phyloP scores from a whole-genome alignment of 1,284 basidiomycete genomes.

The Ustilago cynodontis region DNA sequence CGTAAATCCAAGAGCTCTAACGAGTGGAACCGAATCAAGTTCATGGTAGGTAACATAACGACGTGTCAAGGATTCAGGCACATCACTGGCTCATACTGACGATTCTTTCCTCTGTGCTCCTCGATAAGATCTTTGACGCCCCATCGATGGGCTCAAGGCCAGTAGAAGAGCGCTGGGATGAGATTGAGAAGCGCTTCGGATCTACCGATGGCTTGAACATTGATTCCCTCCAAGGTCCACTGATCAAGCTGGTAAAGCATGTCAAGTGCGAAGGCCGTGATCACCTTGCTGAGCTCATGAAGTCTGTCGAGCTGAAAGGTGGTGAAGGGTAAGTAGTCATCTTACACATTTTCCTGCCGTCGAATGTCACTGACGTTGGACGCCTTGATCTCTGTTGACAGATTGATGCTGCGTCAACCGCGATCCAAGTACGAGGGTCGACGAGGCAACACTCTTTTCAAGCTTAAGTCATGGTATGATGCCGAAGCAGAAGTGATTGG shows the following conservation, averaged over 20 bases:
- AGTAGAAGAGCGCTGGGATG: constrained; percentile 75
- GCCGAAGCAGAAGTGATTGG: constrained; percentile 78
- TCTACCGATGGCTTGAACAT: constrained; percentile 62
- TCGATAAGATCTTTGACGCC: constrained; percentile 76
- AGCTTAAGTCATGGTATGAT: constrained; percentile 79
- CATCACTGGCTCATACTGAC: not conserved
- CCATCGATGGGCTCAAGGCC: constrained; percentile 74
- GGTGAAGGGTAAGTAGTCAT: constrained; percentile 74
- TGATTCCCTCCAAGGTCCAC: constrained; percentile 57
- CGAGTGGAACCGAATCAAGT: constrained; percentile 76
- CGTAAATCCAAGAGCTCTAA: constrained; percentile 75
- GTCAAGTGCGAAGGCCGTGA: constrained; percentile 72
- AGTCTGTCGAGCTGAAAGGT: constrained; percentile 75
- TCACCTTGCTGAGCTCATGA: constrained; percentile 75
- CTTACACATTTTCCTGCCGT: not conserved
- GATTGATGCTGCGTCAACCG: constrained; percentile 77
- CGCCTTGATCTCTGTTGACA: constrained; percentile 16
- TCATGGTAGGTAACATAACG: constrained; percentile 73
- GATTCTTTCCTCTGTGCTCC: not conserved
- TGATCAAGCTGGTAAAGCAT: constrained; percentile 75
- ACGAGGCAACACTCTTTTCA: constrained; percentile 75
- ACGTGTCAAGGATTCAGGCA: too few species aligned
- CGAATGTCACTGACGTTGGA: not conserved
- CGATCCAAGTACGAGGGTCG: constrained; percentile 74
- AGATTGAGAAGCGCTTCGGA: constrained; percentile 74